Evolutionary conservation across 1,139 yeast species (phyloP), one percentile per base, ranked within the genome.

Genomic region (Scheffersomyces quercinus): DNA sequence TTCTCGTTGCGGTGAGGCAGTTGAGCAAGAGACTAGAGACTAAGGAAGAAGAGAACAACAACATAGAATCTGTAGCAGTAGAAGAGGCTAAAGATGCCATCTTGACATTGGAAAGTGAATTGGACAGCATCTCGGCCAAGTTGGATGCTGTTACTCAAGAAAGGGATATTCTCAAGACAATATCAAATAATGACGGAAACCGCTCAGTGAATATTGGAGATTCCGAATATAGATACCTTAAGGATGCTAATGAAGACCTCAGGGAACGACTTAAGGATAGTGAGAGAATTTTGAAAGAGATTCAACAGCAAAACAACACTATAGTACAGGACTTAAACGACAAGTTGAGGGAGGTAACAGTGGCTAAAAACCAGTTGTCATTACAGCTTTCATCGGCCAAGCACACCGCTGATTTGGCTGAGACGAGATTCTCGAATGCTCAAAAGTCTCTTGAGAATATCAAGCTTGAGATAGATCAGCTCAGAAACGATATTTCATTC

Each of bases 41-140:
- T 42, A 73, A 75, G 36, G 70, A 67, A 43, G 64, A 76, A 46
- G 73, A 73, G 33, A 67, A 68, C 12, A 60, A 55, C 40, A 66
- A 58, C 12, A 54, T 79, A 30, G 88, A 83, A 55, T 74, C 79
- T n/a, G 69, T 74, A 9, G 87, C 86, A 0, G 73, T 85, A 8
- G 77, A 75, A 40, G 95, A 85, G 51, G 96, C 97, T 3, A 82
- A 82, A 47, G 83, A 83, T 38, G 93, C 95, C 0, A 85, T 91
- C 36, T 62, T 79, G 31, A 75, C 82, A 2, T 68, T 91, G 42
- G 83, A 87, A 58, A 77, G 81, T 9, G 87, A 86, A 51, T 65
- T 87, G 36, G 73, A 75, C 26, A 68, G 76, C 31, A 56, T 80
- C 15, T 76, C 76, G 46, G 59, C 74, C 4, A 81, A 77, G 51